phyloP scores from a whole-genome alignment of 2,329 filamentous ascomycete species.

The Diaporthe helianthi region DNA sequence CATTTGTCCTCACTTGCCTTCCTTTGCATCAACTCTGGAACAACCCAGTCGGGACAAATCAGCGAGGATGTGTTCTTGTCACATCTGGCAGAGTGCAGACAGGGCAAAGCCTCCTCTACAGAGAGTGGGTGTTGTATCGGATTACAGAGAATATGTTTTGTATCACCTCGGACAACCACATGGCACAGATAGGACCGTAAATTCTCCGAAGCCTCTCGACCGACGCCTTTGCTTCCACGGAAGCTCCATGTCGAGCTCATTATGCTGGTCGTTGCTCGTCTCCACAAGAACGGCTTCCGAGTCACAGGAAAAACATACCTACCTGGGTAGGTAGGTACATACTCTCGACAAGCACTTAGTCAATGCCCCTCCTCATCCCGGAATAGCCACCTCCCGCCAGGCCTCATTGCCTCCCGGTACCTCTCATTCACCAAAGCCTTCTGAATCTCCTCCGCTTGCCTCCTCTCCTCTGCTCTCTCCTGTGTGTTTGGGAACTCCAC shows the following conservation, averaged over 20 bases:
- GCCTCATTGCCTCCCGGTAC: slow-evolving; percentile 81
- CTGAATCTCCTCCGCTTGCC: slow-evolving; percentile 69
- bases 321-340: too few species aligned
- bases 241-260: neutral
- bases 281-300: neutral
- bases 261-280: neutral
- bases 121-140: neutral
- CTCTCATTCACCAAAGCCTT: slow-evolving; percentile 72
- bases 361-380: slow-evolving; percentile 69
- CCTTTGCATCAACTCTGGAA: neutral
- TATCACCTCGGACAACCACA: neutral
- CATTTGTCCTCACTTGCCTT: neutral
- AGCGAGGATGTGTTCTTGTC: neutral
- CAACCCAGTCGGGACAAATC: neutral
- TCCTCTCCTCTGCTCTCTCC: slow-evolving; percentile 71
- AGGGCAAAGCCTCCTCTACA: neutral
- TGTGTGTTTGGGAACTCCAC: slow-evolving; percentile 90
- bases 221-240: neutral
- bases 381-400: slow-evolving; percentile 80
- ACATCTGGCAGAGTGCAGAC: neutral
- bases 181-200: neutral
- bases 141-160: neutral
- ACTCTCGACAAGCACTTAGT: neutral
- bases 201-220: slow-evolving; percentile 19
- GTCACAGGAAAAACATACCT: too few species aligned